Percentiles rank a stretch among this genome's conserved stretches.
phyloP scores from a whole-genome alignment of 1,284 basidiomycete species.

The Boletus semigastroideus region DNA sequence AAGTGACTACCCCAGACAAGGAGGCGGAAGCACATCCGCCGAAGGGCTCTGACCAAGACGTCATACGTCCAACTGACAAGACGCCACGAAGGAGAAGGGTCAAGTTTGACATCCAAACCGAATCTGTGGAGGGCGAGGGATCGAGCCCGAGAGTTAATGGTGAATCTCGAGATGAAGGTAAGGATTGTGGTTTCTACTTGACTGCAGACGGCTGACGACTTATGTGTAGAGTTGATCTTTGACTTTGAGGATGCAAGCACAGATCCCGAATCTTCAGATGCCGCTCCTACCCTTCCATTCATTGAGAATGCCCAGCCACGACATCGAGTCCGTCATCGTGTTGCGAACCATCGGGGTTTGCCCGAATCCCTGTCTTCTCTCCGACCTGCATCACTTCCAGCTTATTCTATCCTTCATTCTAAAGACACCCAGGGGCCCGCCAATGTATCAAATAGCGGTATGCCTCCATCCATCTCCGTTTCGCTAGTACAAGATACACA shows the following conservation, averaged over 20 bases:
- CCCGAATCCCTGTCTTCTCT: constrained; percentile 59
- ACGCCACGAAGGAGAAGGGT: constrained; percentile 60
- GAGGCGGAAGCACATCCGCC: constrained; percentile 12
- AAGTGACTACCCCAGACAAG: constrained; percentile 8
- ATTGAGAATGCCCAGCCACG: constrained; percentile 41
- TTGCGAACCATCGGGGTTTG: constrained; percentile 40
- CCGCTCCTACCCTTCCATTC: constrained; percentile 41
- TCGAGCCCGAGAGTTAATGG: constrained; percentile 34
- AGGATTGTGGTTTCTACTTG: constrained; percentile 6
- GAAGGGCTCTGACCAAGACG: constrained; percentile 16
- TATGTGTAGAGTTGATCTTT: constrained; percentile 60
- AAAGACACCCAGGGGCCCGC: constrained; percentile 11
- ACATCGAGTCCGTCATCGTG: constrained; percentile 34
- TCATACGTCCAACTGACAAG: constrained; percentile 18
- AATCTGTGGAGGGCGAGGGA: constrained; percentile 47
- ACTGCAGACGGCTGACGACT: constrained; percentile 9
- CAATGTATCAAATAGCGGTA: not conserved
- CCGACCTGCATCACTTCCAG: constrained; percentile 65
- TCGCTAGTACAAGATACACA: constrained; percentile 3
- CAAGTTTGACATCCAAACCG: constrained; percentile 68
- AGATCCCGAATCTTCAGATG: constrained; percentile 32
- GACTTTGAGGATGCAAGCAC: constrained; percentile 55
- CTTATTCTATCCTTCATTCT: constrained; percentile 51
- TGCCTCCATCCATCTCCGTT: not conserved
- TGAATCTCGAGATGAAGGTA: constrained; percentile 39